Base-by-base conservation (phyloP, 2,329 filamentous ascomycete species). In the Colletotrichum musae region DNA sequence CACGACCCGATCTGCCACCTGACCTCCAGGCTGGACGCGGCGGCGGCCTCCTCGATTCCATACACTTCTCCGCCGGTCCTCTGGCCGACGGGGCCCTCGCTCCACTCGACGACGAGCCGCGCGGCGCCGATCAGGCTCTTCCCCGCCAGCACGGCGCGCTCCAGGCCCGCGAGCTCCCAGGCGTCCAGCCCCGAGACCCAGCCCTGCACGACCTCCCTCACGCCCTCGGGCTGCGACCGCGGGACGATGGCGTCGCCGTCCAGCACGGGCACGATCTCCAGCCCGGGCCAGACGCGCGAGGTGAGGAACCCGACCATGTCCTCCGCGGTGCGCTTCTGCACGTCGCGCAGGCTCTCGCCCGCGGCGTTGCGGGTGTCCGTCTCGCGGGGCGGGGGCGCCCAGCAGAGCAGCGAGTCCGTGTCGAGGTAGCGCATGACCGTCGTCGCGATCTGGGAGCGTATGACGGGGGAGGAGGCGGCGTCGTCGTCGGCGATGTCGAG, bases 331-430 rank as follows among this genome's bases (percentile, higher is more conserved):
- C 87, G 84, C 74, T 90, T 88, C 82, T 99, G 96, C 21, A 91
- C 83, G 53, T 92, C 87, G 16, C 94, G 87, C 60, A 99, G 85
- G 7, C 87, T 89, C 75, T 90, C 85, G 43, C 83, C 83, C 12
- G 80, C 80, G 5, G 84, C 85, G 64, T 86, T 85, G 51, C 79
- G 80, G 4, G 78, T 75, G 58, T 87, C 82, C 36, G 83, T 79
- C 48, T 89, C 81, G 43, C 84, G 81, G 1, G 86, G 83, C 2
- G 85, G 84, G 48, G 89, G 86, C 26, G 87, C 94, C 93, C 94
- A 97, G 87, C 95, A 98, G 2, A 99, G 89, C 43, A 98, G 83
- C 0, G 94, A 95, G 81, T 99, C 96, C 1, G 96, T 98, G 75
- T 94, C 91, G 28, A 99, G 87, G 80, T 98, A 98, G 54, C 92